phyloP scores from a whole-genome alignment of 495 filamentous ascomycete genomes.

The Emericellopsis terricola region DNA sequence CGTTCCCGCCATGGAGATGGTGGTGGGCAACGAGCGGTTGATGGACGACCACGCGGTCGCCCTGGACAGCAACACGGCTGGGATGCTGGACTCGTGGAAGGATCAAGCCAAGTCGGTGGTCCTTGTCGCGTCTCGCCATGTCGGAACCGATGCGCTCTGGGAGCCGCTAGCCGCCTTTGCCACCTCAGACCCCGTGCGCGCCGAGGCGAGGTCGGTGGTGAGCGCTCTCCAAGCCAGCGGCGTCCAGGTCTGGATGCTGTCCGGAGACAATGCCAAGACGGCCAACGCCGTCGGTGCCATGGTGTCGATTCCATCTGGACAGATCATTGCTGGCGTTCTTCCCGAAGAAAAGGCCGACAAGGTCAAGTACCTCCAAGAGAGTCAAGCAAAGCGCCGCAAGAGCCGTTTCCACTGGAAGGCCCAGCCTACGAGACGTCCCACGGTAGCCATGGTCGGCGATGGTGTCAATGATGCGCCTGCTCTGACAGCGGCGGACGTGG shows the following conservation, averaged over 20 bases:
- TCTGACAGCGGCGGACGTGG: conserved; percentile 61
- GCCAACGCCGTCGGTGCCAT: conserved; percentile 57
- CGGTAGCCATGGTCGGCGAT: conserved; percentile 49
- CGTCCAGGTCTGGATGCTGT: conserved; percentile 78
- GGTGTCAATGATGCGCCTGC: conserved; percentile 84
- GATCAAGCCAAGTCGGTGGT: conserved; percentile 54
- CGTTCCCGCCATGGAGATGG: no score
- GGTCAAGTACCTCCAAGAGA: conserved; percentile 57
- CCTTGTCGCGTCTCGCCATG: conserved; percentile 35
- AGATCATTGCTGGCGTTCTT: conserved; percentile 77
- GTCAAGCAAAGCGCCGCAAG: conserved; percentile 22
- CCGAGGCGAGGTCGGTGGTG: conserved; percentile 52
- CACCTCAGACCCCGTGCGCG: conserved; percentile 59
- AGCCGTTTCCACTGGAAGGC: conserved; percentile 6
- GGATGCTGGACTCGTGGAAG: conserved; percentile 46
- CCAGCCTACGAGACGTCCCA: conserved; percentile 17
- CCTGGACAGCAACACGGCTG: conserved; percentile 14
- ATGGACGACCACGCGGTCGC: conserved; percentile 29
- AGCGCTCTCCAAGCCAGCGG: conserved; percentile 43
- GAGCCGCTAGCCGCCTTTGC: conserved; percentile 32
- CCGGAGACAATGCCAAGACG: conserved; percentile 64
- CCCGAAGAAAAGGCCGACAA: conserved; percentile 76
- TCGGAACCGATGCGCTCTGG: conserved; percentile 8
- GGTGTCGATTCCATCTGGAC: conserved; percentile 52
- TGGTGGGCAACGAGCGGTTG: conserved; percentile 73